These are phyloP conservation scores for Huntiella moniliformis DNA, from an alignment of 2,329 filamentous ascomycete genomes.

Conservation along the genomic window DNA sequence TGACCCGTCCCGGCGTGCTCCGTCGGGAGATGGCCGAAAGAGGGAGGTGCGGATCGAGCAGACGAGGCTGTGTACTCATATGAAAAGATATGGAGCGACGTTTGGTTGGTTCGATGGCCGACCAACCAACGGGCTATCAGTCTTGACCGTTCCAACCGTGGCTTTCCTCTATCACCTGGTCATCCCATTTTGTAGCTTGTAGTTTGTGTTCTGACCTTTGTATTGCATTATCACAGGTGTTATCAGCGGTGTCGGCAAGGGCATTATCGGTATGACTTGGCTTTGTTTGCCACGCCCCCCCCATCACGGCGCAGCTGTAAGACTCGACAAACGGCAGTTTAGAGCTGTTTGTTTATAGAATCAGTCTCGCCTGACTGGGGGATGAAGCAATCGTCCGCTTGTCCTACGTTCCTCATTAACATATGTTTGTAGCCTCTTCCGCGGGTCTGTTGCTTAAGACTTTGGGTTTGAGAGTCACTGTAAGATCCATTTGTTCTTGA, in stretches of 20 bases:
- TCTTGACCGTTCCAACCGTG: neutral
- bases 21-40: neutral
- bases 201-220: constrained; percentile 3
- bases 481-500: constrained; percentile 18
- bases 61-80: too few species aligned
- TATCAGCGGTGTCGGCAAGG: constrained; percentile 30
- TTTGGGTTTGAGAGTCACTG: constrained; percentile 53
- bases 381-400: neutral
- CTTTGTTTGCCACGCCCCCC: neutral
- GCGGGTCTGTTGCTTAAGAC: constrained; percentile 52
- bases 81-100: too few species aligned
- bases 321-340: neutral
- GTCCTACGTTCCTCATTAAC: neutral
- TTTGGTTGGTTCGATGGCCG: too few species aligned
- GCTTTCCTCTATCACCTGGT: neutral
- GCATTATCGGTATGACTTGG: constrained; percentile 14
- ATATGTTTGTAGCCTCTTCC: constrained; percentile 37
- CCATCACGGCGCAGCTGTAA: neutral
- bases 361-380: neutral
- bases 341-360: neutral
- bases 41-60: too few species aligned
- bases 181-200: neutral
- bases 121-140: too few species aligned
- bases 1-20: too few species aligned
- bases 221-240: constrained; percentile 18